Conservation (phyloP, 2,329 filamentous ascomycete genomes). For the Cucurbitaria berberidis region DNA sequence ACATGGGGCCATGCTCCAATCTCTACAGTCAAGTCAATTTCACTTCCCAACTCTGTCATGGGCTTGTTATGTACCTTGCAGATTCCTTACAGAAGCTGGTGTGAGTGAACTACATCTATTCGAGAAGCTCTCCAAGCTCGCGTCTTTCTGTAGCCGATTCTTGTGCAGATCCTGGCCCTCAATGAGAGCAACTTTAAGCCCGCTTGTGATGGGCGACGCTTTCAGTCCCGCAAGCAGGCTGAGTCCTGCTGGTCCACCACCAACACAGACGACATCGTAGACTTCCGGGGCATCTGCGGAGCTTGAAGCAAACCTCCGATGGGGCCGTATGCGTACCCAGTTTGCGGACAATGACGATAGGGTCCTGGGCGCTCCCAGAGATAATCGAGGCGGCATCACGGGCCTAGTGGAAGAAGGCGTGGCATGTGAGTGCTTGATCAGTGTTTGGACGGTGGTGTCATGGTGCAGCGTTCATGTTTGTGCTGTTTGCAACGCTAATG, state of each 20-base stretch:
- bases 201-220: conserved; percentile 74
- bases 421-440: conserved; percentile 25
- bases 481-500: conserved; percentile 26
- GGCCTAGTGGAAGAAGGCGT: conserved; percentile 18
- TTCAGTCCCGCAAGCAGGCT: conserved; percentile 60
- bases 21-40: conserved; percentile 39
- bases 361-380: conserved; percentile 23
- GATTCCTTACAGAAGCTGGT: conserved; percentile 81
- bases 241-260: conserved; percentile 86
- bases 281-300: conserved; percentile 65
- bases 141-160: conserved; percentile 66
- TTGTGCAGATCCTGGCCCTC: conserved; percentile 85
- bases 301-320: conserved; percentile 42
- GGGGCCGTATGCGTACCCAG: conserved; percentile 21
- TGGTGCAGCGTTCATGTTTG: conserved; percentile 26
- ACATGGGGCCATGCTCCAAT: conserved; percentile 89
- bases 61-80: conserved; percentile 58
- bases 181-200: conserved; percentile 83
- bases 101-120: conserved; percentile 97
- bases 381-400: conserved; percentile 44
- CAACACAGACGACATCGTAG: conserved; percentile 92
- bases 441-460: conserved; percentile 33
- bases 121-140: conserved; percentile 74
- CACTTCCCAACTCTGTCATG: neutral
- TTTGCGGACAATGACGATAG: conserved; percentile 17